These are phyloP conservation scores for Prunus kanzakura DNA, from an alignment of 306 rosid genomes.

Conservation along the genomic window DNA sequence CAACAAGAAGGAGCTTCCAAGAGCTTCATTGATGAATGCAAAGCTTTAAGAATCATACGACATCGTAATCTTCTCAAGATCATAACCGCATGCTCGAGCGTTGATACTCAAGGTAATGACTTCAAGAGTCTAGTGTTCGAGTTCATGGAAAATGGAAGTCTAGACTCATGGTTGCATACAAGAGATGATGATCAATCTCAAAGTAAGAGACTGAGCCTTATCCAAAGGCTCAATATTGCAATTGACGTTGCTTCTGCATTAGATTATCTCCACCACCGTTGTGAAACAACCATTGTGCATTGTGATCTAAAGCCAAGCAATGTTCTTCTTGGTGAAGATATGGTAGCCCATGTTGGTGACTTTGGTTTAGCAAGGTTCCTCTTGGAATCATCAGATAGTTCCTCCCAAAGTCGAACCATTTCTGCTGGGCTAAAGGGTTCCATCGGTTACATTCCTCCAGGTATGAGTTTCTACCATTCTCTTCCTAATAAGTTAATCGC, in stretches of 20 bases:
- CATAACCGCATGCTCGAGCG: slow-evolving; percentile 30
- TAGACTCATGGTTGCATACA: slow-evolving; percentile 28
- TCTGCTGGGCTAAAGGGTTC: slow-evolving; percentile 21
- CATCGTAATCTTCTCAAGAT: slow-evolving; percentile 45
- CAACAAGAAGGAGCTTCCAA: background rate
- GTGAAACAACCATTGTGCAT: background rate
- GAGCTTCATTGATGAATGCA: background rate
- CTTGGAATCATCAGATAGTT: slow-evolving; percentile 1
- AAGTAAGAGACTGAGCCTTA: slow-evolving; percentile 19
- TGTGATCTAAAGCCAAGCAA: background rate
- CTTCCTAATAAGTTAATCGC: no score
- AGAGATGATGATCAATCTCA: background rate
- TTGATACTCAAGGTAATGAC: slow-evolving; percentile 15
- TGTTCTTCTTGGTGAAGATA: slow-evolving; percentile 18
- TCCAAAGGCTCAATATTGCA: slow-evolving; percentile 15
- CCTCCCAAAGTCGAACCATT: slow-evolving; percentile 1
- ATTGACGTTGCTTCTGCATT: background rate
- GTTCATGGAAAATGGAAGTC: slow-evolving; percentile 31
- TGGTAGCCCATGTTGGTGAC: slow-evolving; percentile 35
- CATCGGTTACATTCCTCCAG: slow-evolving; percentile 36
- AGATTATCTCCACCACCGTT: background rate
- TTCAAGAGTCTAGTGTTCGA: slow-evolving; percentile 38
- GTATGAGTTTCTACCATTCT: background rate
- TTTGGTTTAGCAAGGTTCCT: background rate
- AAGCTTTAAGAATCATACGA: background rate